Evolutionary conservation across 805 yeast species (phyloP).

Genomic region (Pichia sporocuriosa): DNA sequence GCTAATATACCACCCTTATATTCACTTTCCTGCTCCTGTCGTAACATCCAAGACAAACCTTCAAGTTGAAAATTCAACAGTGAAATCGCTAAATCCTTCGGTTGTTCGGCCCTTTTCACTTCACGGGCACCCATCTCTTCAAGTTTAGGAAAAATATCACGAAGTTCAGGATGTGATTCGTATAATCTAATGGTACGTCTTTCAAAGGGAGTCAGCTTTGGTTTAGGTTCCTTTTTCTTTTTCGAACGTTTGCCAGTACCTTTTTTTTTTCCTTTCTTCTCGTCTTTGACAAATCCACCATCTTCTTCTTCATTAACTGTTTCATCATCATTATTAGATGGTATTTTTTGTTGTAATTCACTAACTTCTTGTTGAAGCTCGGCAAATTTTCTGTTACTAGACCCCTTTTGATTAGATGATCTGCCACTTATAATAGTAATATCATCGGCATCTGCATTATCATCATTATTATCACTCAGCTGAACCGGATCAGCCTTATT

Average conservation of each 20-base stretch:
- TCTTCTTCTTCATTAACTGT: constrained; percentile 36
- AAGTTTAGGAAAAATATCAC: constrained; percentile 63
- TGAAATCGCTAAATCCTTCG: constrained; percentile 64
- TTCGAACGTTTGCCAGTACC: constrained; percentile 14
- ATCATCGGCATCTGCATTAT: constrained; percentile 9
- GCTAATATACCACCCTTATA: constrained; percentile 91
- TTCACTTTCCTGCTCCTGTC: constrained; percentile 75
- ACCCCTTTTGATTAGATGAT: constrained; percentile 2
- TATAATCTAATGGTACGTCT: constrained; percentile 62
- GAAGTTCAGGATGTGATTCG: constrained; percentile 73
- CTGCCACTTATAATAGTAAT: background rate
- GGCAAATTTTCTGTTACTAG: constrained; percentile 6
- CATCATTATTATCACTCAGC: constrained; percentile 19
- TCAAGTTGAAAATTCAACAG: constrained; percentile 89
- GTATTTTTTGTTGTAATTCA: constrained; percentile 17
- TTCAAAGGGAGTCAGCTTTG: constrained; percentile 61
- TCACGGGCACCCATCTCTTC: constrained; percentile 38
- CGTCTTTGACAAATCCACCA: constrained; percentile 26
- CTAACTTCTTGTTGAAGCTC: constrained; percentile 16
- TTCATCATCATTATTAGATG: constrained; percentile 31
- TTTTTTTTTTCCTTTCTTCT: constrained; percentile 7
- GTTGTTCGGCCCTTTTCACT: constrained; percentile 62
- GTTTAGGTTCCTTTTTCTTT: constrained; percentile 30
- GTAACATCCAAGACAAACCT: constrained; percentile 82
- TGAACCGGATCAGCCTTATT: constrained; percentile 37